Percentiles rank a stretch among this genome's conserved stretches.
These are phyloP conservation scores for Penicillium diatomitis DNA, from an alignment of 495 filamentous ascomycete species.

Conservation along the genomic window DNA sequence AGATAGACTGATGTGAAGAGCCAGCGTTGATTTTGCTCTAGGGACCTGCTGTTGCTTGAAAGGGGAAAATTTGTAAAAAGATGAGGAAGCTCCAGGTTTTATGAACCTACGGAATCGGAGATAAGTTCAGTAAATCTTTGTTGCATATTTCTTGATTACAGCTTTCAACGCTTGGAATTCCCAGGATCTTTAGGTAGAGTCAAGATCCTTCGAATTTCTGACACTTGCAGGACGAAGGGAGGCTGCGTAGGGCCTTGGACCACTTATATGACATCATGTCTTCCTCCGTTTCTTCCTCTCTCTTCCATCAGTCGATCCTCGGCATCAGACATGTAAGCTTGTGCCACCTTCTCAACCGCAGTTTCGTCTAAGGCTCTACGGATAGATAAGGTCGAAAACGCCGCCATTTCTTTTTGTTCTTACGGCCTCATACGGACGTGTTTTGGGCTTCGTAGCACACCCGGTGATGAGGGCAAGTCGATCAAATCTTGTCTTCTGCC, in stretches of 20 bases:
- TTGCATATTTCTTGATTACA: background rate
- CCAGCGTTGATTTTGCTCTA: background rate
- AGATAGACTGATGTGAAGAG: background rate
- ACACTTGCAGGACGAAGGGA: background rate
- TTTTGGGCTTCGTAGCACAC: background rate
- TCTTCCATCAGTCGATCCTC: too few relatives aligned
- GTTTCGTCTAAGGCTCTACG: too few relatives aligned
- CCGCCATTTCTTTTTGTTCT: too few relatives aligned
- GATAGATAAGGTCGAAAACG: too few relatives aligned
- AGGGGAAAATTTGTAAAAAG: background rate
- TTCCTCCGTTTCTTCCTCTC: background rate
- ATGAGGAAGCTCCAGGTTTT: background rate
- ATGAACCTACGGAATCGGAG: background rate
- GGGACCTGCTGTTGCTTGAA: background rate
- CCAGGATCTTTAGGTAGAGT: background rate
- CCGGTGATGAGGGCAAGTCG: background rate
- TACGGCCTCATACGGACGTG: background rate
- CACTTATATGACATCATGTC: background rate
- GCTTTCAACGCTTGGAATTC: background rate
- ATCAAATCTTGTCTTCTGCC: constrained; percentile 5
- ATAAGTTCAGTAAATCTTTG: background rate
- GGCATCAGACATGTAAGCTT: too few relatives aligned
- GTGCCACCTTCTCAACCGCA: too few relatives aligned
- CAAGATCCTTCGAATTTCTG: background rate
- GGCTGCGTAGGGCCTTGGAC: background rate